phyloP scores from a whole-genome alignment of 371 early-diverging fungal species.

The Mortierella sp. region DNA sequence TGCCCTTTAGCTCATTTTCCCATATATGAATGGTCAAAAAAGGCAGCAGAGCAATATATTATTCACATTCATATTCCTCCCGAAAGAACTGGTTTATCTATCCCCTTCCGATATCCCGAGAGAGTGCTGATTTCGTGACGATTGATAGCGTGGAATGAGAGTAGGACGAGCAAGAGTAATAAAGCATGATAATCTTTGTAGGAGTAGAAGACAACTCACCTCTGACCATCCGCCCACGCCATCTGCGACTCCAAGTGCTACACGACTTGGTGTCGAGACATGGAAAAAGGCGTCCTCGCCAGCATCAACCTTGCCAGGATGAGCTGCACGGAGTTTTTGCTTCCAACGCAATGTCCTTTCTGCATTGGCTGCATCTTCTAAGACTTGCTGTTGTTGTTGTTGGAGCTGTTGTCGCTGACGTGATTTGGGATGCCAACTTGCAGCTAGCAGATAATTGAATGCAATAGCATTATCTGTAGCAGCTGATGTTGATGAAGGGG shows the following conservation, averaged over 20 bases:
- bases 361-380: conserved; percentile 14
- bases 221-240: conserved; percentile 81
- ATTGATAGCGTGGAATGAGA: neutral
- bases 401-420: conserved; percentile 6
- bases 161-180: neutral
- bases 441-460: conserved; percentile 35
- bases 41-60: neutral
- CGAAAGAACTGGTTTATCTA: neutral
- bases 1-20: neutral
- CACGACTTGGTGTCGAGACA: conserved; percentile 68
- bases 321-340: conserved; percentile 6
- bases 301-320: conserved; percentile 71
- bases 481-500: conserved; percentile 10
- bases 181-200: neutral
- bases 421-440: conserved; percentile 22
- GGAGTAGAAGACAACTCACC: conserved; percentile 30
- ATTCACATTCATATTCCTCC: neutral
- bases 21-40: neutral
- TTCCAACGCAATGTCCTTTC: neutral
- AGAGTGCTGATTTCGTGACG: neutral
- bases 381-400: conserved; percentile 11
- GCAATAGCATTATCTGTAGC: conserved; percentile 13
- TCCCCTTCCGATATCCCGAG: neutral
- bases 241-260: conserved; percentile 77
- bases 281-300: conserved; percentile 82